Conservation (phyloP, 768 basidiomycete genomes). For the Collybia sp. region DNA sequence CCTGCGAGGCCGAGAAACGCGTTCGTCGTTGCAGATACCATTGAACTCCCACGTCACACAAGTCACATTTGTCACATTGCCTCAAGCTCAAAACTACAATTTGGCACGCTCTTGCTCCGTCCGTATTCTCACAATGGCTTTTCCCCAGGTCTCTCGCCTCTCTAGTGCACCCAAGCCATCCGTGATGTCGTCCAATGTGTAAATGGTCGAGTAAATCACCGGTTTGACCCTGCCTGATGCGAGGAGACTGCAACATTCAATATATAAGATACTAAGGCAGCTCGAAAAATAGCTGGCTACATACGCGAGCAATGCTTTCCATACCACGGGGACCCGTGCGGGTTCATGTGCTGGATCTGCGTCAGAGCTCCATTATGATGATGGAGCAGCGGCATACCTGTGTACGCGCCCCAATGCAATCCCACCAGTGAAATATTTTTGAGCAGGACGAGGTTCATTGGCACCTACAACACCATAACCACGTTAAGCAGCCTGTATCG, state of each 20-base stretch:
- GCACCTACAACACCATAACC: slow-evolving; percentile 46
- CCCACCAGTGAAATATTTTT: slow-evolving; percentile 87
- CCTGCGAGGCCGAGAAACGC: slow-evolving; percentile 43
- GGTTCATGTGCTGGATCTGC: slow-evolving; percentile 55
- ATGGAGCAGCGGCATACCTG: slow-evolving; percentile 37
- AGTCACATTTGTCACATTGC: slow-evolving; percentile 19
- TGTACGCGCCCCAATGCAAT: slow-evolving; percentile 83
- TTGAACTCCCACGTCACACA: neutral
- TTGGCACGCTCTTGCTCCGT: slow-evolving; percentile 9
- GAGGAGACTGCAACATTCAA: slow-evolving; percentile 48
- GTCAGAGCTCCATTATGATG: neutral
- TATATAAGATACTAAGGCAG: neutral
- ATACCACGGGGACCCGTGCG: slow-evolving; percentile 58
- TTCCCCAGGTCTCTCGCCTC: slow-evolving; percentile 88
- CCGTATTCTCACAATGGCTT: slow-evolving; percentile 66
- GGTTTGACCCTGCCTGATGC: slow-evolving; percentile 61
- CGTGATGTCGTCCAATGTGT: slow-evolving; percentile 58
- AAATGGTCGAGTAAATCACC: slow-evolving; percentile 65
- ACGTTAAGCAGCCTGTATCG: slow-evolving; percentile 12
- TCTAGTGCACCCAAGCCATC: slow-evolving; percentile 77
- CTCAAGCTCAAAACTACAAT: slow-evolving; percentile 14
- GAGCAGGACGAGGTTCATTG: slow-evolving; percentile 76
- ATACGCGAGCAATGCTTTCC: slow-evolving; percentile 65
- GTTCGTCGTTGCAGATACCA: slow-evolving; percentile 2
- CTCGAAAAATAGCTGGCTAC: slow-evolving; percentile 13